Evolutionary conservation across 1,284 basidiomycete species (phyloP), one percentile per base, ranked within the genome.

Genomic region (Phylloboletellus chloephorus): DNA sequence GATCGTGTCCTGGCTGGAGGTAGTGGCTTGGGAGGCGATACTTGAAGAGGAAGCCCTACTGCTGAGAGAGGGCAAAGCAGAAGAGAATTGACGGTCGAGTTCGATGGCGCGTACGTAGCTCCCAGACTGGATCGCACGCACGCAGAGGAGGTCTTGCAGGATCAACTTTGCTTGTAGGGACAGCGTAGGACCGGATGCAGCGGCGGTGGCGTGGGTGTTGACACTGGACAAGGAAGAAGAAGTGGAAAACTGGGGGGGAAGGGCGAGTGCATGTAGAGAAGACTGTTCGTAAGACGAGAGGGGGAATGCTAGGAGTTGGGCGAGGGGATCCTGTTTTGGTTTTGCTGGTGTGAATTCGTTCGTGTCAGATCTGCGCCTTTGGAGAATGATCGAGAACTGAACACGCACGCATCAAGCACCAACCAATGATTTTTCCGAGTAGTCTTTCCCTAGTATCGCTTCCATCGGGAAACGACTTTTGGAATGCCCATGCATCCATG

Each of bases 61-160:
- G 5, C 31, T 39, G 3, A 44, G 32, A 21, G 43, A 31, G 12
- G 43, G 31, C 9, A 37, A 44, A 30, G 37, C 20, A 7, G 47
- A 65, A 12, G 70, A 63, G 49, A 85, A 80, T 50, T 75, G 69
- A 43, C 76, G 74, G 64, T 91, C 88, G 23, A 88, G 71, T 58
- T 82, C 82, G 48, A 91, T 74, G 2, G 85, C 85, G 22, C 80
- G 77, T 0, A 75, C 68, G 54, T 85, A 82, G 46, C 78, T 74
- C 4, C 88, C 88, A 5, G 72, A 72, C 54, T 89, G 84, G 22
- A 91, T 76, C 4, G 90, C 73, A 9, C 88, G 79, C 7, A 87
- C 76, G 42, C 82, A 88, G 22, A 89, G 72, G n/a, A 92, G 73
- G 53, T 91, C 85, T 58, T 90, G 88, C 0, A 92, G 63, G 9